phyloP scores from a whole-genome alignment of 257 asterid genomes.

The Penstemon eatonii region DNA sequence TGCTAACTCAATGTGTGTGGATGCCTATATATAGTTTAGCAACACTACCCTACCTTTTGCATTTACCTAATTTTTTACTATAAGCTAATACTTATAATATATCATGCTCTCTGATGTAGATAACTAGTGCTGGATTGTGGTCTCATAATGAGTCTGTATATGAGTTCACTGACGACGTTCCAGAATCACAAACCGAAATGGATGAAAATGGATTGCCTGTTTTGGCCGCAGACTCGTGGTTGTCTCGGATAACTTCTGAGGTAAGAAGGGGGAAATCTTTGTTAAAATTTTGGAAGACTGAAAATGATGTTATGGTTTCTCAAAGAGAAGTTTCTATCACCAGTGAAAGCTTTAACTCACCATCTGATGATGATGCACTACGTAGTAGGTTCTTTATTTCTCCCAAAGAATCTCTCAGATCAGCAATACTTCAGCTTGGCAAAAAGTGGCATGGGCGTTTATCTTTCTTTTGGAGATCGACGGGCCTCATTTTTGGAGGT shows the following conservation, averaged over 20 bases:
- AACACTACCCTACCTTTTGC: too few relatives aligned
- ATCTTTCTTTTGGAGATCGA: slow-evolving; percentile 65
- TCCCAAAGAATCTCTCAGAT: slow-evolving; percentile 81
- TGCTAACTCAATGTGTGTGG: too few relatives aligned
- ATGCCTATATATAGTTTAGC: too few relatives aligned
- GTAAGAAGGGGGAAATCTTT: slow-evolving; percentile 43
- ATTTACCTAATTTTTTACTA: too few relatives aligned
- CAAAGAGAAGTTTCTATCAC: slow-evolving; percentile 46
- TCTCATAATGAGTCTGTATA: slow-evolving; percentile 51
- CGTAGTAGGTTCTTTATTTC: slow-evolving; percentile 61
- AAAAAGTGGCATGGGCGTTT: slow-evolving; percentile 90
- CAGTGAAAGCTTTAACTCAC: slow-evolving; percentile 42
- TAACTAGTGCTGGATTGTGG: slow-evolving; percentile 86
- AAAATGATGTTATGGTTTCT: slow-evolving; percentile 52
- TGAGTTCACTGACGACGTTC: slow-evolving; percentile 34
- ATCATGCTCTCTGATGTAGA: slow-evolving; percentile 42
- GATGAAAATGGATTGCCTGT: slow-evolving; percentile 50
- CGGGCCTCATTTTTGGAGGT: slow-evolving; percentile 76
- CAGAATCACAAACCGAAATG: slow-evolving; percentile 31
- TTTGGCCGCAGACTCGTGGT: slow-evolving; percentile 48
- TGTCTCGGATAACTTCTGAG: slow-evolving; percentile 68
- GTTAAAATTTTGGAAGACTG: slow-evolving; percentile 42
- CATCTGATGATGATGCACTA: slow-evolving; percentile 51
- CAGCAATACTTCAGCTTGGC: slow-evolving; percentile 64
- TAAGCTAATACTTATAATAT: too few relatives aligned